phyloP scores from a whole-genome alignment of 192 early-diverging fungal genomes.

The Backusella circina region DNA sequence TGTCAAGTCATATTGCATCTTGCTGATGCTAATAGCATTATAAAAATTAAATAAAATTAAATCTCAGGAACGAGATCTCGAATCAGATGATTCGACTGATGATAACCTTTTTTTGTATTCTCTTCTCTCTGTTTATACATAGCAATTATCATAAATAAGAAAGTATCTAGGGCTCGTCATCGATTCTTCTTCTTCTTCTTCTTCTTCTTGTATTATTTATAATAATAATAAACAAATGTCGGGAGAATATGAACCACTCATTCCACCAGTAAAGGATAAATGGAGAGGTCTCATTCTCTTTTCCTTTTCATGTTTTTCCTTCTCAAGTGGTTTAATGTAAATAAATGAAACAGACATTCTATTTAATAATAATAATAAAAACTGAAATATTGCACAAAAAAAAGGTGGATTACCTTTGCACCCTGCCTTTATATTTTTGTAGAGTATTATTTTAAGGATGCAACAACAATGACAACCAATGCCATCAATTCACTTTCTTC shows the following conservation, averaged over 20 bases:
- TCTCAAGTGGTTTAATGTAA: conserved; percentile 31
- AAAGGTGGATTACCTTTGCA: conserved; percentile 42
- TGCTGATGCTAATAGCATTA: too few species aligned
- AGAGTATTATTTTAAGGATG: conserved; percentile 26
- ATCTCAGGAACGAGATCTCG: not conserved
- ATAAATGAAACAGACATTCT: not conserved
- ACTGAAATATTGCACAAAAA: not conserved
- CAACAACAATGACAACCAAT: conserved; percentile 19
- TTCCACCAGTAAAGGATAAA: not conserved
- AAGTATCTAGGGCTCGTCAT: too few species aligned
- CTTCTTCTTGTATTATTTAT: not conserved
- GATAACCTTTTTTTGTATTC: not conserved
- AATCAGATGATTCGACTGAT: not conserved
- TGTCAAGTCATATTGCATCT: too few species aligned
- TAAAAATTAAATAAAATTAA: not conserved
- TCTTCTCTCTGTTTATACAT: not conserved
- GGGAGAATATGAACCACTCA: not conserved
- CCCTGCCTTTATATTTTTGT: conserved; percentile 43
- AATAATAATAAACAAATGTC: not conserved
- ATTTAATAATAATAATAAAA: not conserved
- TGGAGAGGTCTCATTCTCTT: conserved; percentile 35
- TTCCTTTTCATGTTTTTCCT: conserved; percentile 36
- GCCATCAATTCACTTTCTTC: conserved; percentile 38
- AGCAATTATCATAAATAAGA: too few species aligned
- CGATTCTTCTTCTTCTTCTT: not conserved